phyloP scores from a whole-genome alignment of 257 asterid species.

The Solanum clarkiae region DNA sequence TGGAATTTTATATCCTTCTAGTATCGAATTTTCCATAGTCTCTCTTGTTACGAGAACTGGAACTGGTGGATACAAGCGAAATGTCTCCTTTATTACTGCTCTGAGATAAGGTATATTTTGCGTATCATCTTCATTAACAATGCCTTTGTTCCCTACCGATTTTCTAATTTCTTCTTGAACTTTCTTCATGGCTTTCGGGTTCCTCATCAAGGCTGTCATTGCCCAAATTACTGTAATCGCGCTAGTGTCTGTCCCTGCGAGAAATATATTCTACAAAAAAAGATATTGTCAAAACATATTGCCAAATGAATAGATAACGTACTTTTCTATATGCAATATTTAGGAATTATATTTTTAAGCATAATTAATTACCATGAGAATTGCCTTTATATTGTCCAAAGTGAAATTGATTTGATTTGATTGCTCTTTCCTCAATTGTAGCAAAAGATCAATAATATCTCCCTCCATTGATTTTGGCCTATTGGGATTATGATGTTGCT shows the following conservation, averaged over 20 bases:
- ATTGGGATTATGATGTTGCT: background rate
- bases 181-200: background rate
- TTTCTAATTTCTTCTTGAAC: background rate
- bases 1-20: background rate
- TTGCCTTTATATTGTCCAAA: conserved; percentile 6
- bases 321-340: too few species aligned
- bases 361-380: conserved; percentile 1
- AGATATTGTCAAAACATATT: background rate
- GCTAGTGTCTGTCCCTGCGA: background rate
- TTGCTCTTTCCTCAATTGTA: background rate
- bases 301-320: background rate
- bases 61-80: background rate
- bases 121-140: background rate
- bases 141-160: background rate
- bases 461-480: background rate
- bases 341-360: background rate
- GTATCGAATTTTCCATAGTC: background rate
- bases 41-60: background rate
- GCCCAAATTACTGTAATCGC: background rate
- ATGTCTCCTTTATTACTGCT: background rate
- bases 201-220: background rate
- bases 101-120: background rate
- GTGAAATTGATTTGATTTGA: background rate
- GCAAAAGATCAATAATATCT: conserved; percentile 11
- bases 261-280: background rate